Evolutionary conservation across 208 protist species (phyloP), one percentile per base, ranked within the genome.

Genomic region (Leishmania lainsoni): DNA sequence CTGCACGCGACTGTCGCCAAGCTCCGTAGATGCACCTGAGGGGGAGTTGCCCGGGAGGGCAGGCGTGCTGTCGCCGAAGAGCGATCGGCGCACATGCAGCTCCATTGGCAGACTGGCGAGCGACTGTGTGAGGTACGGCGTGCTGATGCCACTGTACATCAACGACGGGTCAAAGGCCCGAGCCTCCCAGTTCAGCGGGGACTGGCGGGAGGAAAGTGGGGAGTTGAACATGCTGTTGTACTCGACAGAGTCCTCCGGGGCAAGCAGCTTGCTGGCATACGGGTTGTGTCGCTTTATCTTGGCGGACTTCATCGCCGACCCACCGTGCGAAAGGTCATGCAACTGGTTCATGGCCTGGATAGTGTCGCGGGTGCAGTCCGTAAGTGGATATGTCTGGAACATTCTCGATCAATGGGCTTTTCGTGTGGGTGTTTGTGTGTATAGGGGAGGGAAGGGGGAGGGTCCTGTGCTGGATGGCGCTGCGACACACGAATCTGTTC

Each of bases 351-450:
- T 85, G 51, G 89, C 83, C 83, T 96, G 92, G 29, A 92, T 81
- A 48, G 72, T 86, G 72, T 88, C 90, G 29, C 86, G 71, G 51
- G 91, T 94, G 82, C 92, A 96, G 83, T 96, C 92, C 20, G 85
- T 48, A 45, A 96, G 86, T 22, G 90, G 88, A 51, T 49, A 80
- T 26, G 56, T 52, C 45, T 39, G 42, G 66, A 73, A 72, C 78
- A 88, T 85, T 39, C 26, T 75, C 42, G 49, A 61, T 56, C 49
- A 61, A 61, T 26, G 29, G 32, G 49, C 72, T 32, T 76, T 76
- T 26, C 9, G 48, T 22, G 70, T 56, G n/a, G n/a, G 48, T 9
- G 39, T 58, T 2, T 54, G 10, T 26, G 45, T 39, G 22, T 56
- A 14, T n/a, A 39, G 39, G 8, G 16, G 3, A 2, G 22, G 9